Base-by-base conservation (phyloP, 1,284 basidiomycete species). In the Apiotrichum brassicae region DNA sequence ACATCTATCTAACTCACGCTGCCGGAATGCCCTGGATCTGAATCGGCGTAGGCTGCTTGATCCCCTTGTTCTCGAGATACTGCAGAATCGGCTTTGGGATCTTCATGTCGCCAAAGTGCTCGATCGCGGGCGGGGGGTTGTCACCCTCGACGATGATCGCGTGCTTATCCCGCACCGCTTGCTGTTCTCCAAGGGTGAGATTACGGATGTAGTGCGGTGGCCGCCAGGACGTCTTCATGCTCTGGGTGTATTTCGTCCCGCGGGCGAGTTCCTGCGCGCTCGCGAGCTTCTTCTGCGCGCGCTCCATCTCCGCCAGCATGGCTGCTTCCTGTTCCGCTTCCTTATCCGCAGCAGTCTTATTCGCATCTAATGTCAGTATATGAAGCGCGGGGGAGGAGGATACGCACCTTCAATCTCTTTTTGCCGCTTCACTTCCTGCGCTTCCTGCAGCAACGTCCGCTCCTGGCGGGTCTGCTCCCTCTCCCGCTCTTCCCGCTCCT, bases 91-190 rank as follows among this genome's bases (percentile, higher is more conserved):
- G 80, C 30, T 81, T 78, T 3, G 94, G 95, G 9, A 99, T 83
- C 78, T 97, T 97, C 95, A 99, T 99, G 70, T 98, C 95, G 35
- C 79, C 79, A 73, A 98, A 98, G 61, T 87, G 82, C 54, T 90
- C 84, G 48, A 97, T 95, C 1, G 93, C 88, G 19, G 92, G 91
- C 6, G 94, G 73, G n/a, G 95, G 77, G 62, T 92, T 81, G 51
- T 92, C 82, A 5, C 94, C 94, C 61, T 97, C 90, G 18, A 87
- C 83, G 19, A 95, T 76, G 63, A 99, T 95, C 66, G 97, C 91
- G 62, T 87, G 81, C 73, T 91, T 88, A 53, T 94, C 87, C 26
- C 95, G 82, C 23, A 97, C 75, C 54, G 77, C 80, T 49, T 81
- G 79, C 64, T 91, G 79, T 53, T 93, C 81, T 37, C 83, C 83